A percentile compares a stretch with the other conserved stretches of the same genome.
Evolutionary conservation across 1,139 yeast genomes (phyloP).

Genomic region (Protomyces inouyei): DNA sequence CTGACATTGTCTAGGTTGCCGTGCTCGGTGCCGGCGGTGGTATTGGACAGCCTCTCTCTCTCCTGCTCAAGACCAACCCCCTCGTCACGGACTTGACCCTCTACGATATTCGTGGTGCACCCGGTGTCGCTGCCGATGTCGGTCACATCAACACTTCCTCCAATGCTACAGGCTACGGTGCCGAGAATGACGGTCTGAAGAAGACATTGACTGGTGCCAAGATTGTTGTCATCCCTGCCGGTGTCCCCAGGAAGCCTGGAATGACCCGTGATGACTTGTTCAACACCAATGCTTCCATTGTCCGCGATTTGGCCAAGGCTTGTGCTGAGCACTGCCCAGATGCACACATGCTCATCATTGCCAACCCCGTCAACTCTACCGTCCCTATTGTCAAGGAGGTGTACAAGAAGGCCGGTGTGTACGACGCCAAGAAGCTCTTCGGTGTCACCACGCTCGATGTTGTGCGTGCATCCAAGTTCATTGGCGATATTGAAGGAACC

Average conservation of each 20-base stretch:
- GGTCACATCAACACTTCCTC: slow-evolving; percentile 56
- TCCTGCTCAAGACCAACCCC: slow-evolving; percentile 79
- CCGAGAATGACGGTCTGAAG: slow-evolving; percentile 73
- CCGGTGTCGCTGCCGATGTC: slow-evolving; percentile 91
- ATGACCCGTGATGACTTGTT: slow-evolving; percentile 70
- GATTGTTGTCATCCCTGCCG: slow-evolving; percentile 93
- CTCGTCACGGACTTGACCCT: slow-evolving; percentile 79
- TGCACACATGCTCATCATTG: slow-evolving; percentile 80
- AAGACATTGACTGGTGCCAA: slow-evolving; percentile 74
- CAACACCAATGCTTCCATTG: slow-evolving; percentile 95
- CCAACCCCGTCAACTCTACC: slow-evolving; percentile 97
- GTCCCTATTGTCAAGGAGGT: slow-evolving; percentile 98
- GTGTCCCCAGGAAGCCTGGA: slow-evolving; percentile 81
- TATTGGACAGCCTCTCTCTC: slow-evolving; percentile 95
- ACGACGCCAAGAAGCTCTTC: slow-evolving; percentile 84
- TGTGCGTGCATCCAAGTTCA: slow-evolving; percentile 88
- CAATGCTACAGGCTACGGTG: slow-evolving; percentile 63
- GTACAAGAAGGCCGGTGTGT: slow-evolving; percentile 75
- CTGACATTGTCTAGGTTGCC: slow-evolving; percentile 36
- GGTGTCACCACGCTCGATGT: slow-evolving; percentile 98
- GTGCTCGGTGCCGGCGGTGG: slow-evolving; percentile 53
- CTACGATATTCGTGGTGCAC: slow-evolving; percentile 89
- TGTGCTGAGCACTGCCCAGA: slow-evolving; percentile 82
- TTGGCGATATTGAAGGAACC: slow-evolving; percentile 65
- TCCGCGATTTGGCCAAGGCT: slow-evolving; percentile 84